Conservation (phyloP, 2,329 filamentous ascomycete genomes). For the Apiospora marii region DNA sequence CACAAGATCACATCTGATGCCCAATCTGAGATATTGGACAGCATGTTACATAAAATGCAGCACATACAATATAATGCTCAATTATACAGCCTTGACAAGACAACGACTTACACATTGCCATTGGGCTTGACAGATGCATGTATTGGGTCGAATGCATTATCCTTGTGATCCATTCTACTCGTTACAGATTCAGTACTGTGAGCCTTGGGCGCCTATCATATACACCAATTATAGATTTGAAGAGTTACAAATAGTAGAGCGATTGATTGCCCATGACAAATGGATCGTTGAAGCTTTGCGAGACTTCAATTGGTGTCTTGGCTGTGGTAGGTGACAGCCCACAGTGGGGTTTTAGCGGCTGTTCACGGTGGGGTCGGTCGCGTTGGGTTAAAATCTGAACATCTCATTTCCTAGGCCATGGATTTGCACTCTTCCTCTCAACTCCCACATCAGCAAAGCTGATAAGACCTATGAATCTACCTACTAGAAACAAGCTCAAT, state of each 20-base stretch:
- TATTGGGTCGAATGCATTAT: too few species aligned
- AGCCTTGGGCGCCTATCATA: not conserved
- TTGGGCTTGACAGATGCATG: not conserved
- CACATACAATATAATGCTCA: not conserved
- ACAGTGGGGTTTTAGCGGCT: conserved; percentile 2
- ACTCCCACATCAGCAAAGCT: not conserved
- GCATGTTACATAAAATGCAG: not conserved
- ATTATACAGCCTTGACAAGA: not conserved
- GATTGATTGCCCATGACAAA: not conserved
- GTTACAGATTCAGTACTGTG: too few species aligned
- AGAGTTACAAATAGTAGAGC: too few species aligned
- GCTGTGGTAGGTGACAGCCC: not conserved
- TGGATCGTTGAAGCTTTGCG: not conserved
- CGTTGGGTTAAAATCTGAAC: conserved; percentile 6
- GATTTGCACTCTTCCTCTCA: not conserved
- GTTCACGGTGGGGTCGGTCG: not conserved
- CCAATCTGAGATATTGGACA: not conserved
- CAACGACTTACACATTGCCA: not conserved
- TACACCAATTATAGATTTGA: too few species aligned
- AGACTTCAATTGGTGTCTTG: not conserved
- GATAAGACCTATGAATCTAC: not conserved
- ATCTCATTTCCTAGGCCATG: not conserved
- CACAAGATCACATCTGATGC: not conserved
- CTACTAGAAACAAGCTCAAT: not conserved
- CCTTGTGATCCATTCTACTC: too few species aligned